Percentiles rank a stretch among this genome's conserved stretches.
phyloP scores from a whole-genome alignment of 2,329 filamentous ascomycete species.

The Ophiostoma tasmaniense region DNA sequence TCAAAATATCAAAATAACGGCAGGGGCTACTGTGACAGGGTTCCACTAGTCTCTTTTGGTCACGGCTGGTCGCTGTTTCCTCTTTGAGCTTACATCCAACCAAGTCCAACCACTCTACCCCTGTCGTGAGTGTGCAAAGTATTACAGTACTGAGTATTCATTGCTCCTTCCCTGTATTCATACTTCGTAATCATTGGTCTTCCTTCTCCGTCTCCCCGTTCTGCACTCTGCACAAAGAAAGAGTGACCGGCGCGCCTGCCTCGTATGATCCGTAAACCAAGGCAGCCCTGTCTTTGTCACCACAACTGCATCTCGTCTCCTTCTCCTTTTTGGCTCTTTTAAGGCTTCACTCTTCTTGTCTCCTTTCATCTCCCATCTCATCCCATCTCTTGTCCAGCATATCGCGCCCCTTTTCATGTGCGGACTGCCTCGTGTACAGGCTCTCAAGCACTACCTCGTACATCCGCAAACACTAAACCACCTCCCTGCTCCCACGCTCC shows the following conservation, averaged over 20 bases:
- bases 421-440: neutral
- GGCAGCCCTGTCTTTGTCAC: neutral
- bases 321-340: neutral
- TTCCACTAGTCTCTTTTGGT: conserved; percentile 14
- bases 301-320: neutral
- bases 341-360: neutral
- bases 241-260: neutral
- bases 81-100: conserved; percentile 6
- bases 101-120: neutral
- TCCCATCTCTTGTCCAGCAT: neutral
- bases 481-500: conserved; percentile 10
- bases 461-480: neutral
- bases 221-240: neutral
- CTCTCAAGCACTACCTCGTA: neutral
- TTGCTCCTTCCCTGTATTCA: neutral
- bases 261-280: neutral
- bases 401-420: neutral
- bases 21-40: conserved; percentile 11
- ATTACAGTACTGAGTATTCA: too few relatives aligned
- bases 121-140: neutral
- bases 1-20: neutral
- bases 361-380: neutral
- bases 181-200: too few relatives aligned
- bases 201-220: neutral
- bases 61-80: conserved; percentile 8